Evolutionary conservation across 768 basidiomycete species (phyloP).

Genomic region (Russula griseocarnosa): DNA sequence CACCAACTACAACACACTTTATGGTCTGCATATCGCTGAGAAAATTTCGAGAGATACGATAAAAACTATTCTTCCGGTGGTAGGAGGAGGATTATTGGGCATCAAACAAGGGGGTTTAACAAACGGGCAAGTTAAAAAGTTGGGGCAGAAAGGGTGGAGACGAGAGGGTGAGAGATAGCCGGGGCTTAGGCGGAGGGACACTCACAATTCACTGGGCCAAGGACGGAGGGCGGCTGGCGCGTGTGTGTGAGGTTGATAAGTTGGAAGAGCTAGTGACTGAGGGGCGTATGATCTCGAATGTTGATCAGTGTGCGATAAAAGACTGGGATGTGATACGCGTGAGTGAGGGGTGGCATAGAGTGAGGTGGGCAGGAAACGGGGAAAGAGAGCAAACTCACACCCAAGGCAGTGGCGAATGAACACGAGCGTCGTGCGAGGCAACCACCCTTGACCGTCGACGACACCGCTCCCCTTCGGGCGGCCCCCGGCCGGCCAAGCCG

Average conservation of each 20-base stretch:
- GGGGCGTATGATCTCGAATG: slow-evolving; percentile 13
- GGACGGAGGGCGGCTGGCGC: slow-evolving; percentile 19
- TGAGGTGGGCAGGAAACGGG: not conserved
- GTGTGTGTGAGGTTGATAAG: slow-evolving; percentile 23
- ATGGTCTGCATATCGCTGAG: slow-evolving; percentile 78
- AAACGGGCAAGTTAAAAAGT: not conserved
- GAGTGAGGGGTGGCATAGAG: not conserved
- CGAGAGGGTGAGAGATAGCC: not conserved
- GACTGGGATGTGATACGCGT: slow-evolving; percentile 15
- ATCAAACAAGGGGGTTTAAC: not conserved
- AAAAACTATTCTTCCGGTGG: slow-evolving; percentile 10
- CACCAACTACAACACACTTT: slow-evolving; percentile 96
- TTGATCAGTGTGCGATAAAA: slow-evolving; percentile 23
- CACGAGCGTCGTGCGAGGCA: slow-evolving; percentile 29
- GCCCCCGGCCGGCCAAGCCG: slow-evolving; percentile 22
- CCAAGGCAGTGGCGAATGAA: slow-evolving; percentile 20
- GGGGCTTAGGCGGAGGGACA: not conserved
- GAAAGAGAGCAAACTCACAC: slow-evolving; percentile 3
- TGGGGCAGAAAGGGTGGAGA: not conserved
- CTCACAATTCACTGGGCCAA: slow-evolving; percentile 24
- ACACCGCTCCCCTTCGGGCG: slow-evolving; percentile 20
- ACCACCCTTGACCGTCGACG: slow-evolving; percentile 18
- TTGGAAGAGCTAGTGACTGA: slow-evolving; percentile 14
- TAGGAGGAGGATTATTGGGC: slow-evolving; percentile 2
- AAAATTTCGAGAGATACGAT: slow-evolving; percentile 21